These are phyloP conservation scores for Aspergillus pseudoglaucus DNA, from an alignment of 2,329 filamentous ascomycete species.

Conservation along the genomic window DNA sequence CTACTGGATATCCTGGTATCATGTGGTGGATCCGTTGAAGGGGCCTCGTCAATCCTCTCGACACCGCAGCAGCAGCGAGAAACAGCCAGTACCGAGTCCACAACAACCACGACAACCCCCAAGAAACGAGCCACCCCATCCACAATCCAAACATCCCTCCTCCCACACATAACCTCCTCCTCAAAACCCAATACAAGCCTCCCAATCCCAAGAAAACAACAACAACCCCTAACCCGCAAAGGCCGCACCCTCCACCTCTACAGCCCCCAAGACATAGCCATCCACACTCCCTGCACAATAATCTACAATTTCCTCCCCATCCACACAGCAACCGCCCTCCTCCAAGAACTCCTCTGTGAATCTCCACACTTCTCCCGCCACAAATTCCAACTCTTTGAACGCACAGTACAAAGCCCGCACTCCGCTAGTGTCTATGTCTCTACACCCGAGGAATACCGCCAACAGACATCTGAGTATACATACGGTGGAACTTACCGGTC, in stretches of 20 bases:
- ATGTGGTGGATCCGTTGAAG: conserved; percentile 67
- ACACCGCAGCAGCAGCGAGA: conserved; percentile 9
- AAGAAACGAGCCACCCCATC: conserved; percentile 36
- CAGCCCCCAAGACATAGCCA: conserved; percentile 70
- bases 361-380: conserved; percentile 62
- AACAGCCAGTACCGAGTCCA: neutral
- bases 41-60: conserved; percentile 54
- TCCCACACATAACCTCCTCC: conserved; percentile 38
- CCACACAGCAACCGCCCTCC: conserved; percentile 64
- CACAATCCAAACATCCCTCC: conserved; percentile 60
- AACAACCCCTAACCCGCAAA: conserved; percentile 51
- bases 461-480: conserved; percentile 71
- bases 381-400: conserved; percentile 82
- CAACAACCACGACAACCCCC: conserved; percentile 4
- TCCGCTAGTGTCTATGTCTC: conserved; percentile 79
- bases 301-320: conserved; percentile 81
- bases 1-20: conserved; percentile 74
- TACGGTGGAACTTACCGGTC: conserved; percentile 75
- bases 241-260: conserved; percentile 80
- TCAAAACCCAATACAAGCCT: conserved; percentile 14
- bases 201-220: conserved; percentile 5
- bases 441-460: conserved; percentile 59
- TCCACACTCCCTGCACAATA: conserved; percentile 82
- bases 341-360: conserved; percentile 70
- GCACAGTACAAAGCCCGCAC: conserved; percentile 77